Evolutionary conservation across 768 basidiomycete genomes (phyloP), one percentile per base, ranked within the genome.

Genomic region (Lentinula detonsa): DNA sequence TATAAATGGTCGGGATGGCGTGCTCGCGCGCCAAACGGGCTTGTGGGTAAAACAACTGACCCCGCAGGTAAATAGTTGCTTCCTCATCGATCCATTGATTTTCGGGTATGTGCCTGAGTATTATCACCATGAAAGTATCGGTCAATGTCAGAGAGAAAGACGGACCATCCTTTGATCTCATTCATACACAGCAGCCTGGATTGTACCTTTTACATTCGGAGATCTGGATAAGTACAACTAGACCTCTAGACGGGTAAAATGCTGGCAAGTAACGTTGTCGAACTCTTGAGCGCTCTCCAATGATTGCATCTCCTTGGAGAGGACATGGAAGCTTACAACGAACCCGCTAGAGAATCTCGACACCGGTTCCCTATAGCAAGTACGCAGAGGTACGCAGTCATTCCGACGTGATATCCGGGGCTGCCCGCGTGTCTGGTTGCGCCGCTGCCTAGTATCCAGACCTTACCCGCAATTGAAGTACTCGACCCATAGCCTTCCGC

Each of bases 21-120:
- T 21, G 21, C 21, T 21, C 21, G 21, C 21, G 21, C 21, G 21
- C 21, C 21, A 21, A 21, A 21, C 21, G 21, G 94, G 93, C 18
- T 85, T 81, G 74, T 93, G 37, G 37, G 11, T 37, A 37, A 37
- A 37, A 37, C 37, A 37, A 37, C 21, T 21, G 21, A 21, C 21
- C 21, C 21, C 21, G 21, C 21, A 21, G 21, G 21, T 21, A 21
- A 21, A 21, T 21, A 21, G 21, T 21, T 21, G 21, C 21, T 21
- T 21, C 21, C 21, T 21, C 21, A 21, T 21, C 21, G 21, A 21
- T 21, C 21, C 21, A 21, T n/a, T 43, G n/a, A 15, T 16, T 43
- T 43, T 43, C n/a, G 43, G n/a, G 5, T 43, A 43, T 43, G 42
- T 16, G 15, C 42, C 42, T 11, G 42, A 43, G 16, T 21, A 21